phyloP scores from a whole-genome alignment of 495 filamentous ascomycete species.

The Xylaria curta region DNA sequence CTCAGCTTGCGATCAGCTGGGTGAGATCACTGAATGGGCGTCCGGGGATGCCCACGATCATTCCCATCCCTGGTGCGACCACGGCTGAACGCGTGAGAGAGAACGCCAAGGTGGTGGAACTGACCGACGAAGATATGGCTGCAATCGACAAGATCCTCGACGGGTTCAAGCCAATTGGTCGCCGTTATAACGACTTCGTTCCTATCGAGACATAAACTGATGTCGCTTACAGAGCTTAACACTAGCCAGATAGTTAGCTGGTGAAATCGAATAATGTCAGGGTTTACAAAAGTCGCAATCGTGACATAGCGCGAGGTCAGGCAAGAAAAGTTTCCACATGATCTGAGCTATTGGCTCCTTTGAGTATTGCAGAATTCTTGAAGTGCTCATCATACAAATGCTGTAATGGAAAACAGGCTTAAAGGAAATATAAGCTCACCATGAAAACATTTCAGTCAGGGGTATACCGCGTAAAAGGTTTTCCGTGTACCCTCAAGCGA shows the following conservation, averaged over 20 bases:
- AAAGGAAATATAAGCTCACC: conserved; percentile 5
- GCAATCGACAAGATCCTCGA: conserved; percentile 56
- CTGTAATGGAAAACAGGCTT: not conserved
- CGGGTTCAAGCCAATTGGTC: conserved; percentile 50
- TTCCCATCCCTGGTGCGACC: conserved; percentile 83
- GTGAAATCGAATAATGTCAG: not conserved
- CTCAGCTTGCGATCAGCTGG: conserved; percentile 84
- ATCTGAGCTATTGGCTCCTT: conserved; percentile 36
- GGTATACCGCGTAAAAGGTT: not conserved
- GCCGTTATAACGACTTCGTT: conserved; percentile 44
- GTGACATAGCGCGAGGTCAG: conserved; percentile 29
- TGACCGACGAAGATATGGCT: conserved; percentile 57
- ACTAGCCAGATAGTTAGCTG: conserved; percentile 4
- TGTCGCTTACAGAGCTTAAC: not conserved
- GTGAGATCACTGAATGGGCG: conserved; percentile 53
- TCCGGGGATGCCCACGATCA: conserved; percentile 67
- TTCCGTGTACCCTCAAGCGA: not conserved
- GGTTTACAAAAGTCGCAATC: not conserved
- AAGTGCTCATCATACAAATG: conserved; percentile 51
- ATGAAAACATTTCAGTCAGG: not conserved
- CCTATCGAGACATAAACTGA: conserved; percentile 42
- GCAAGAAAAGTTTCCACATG: conserved; percentile 40
- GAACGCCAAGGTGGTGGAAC: conserved; percentile 53
- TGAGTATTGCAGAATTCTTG: conserved; percentile 66
- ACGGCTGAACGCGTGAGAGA: conserved; percentile 54